Evolutionary conservation across 1,139 yeast genomes (phyloP), one percentile per base, ranked within the genome.

Genomic region (Saccharomycopsis crataegensis): DNA sequence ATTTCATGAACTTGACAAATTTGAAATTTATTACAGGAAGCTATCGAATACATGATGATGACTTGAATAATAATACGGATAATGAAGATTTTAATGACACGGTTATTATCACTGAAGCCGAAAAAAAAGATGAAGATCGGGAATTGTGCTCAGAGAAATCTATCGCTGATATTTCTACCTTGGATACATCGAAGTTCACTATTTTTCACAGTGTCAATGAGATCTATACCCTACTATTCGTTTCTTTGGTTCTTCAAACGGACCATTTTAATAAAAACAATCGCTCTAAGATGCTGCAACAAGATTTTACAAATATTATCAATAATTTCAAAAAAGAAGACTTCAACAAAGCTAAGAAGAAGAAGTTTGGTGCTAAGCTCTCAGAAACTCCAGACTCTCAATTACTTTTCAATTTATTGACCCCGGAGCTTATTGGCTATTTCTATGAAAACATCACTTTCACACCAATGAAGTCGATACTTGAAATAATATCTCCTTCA

Each of bases 201-300:
- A 68, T 52, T 67, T 70, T 16, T 36, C 49, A 49, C 28, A 48
- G 55, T 11, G 55, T 52, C 7, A 70, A 72, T 6, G 88, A 82
- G 56, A 74, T 83, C 2, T 81, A 82, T 61, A 75, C 81, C 50
- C 63, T 82, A 8, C 73, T 80, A 0, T 84, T 80, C 62, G 80
- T 87, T 1, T 65, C 84, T 46, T 72, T 84, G 51, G 79, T 84
- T 73, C 68, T 84, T 38, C 90, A 84, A 62, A 84, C 91, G 0
- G 90, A 83, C 62, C 75, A 71, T 57, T 84, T 82, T 69, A 84
- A 83, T 66, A 73, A 75, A 32, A 80, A 77, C 63, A 83, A 83
- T 65, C 80, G 77, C 61, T 73, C 69, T 56, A 84, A 83, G 63
- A 83, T 84, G 86, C 68, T 79, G 7, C 80, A 77, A 61, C 65